Evolutionary conservation across 768 basidiomycete species (phyloP).

Genomic region (Lactarius quietus): DNA sequence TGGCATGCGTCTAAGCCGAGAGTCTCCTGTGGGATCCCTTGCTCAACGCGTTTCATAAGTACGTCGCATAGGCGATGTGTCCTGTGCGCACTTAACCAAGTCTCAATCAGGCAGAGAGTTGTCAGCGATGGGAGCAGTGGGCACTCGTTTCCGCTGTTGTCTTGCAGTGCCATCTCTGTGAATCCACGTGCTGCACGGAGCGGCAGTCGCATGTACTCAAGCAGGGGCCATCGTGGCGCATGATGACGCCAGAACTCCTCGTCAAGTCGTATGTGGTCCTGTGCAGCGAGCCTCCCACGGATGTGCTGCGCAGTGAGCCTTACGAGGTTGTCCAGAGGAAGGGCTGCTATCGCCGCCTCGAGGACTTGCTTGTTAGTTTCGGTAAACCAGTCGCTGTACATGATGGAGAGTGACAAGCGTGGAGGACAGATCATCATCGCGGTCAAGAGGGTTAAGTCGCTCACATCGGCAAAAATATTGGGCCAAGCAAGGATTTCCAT

Average conservation of each 20-base stretch:
- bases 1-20: neutral
- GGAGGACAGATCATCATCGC: too few species aligned
- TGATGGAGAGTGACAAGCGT: too few species aligned
- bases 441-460: too few species aligned
- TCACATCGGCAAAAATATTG: neutral
- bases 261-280: too few species aligned
- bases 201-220: neutral
- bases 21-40: neutral
- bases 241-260: too few species aligned
- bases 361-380: too few species aligned
- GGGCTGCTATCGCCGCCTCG: too few species aligned
- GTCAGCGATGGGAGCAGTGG: constrained; percentile 1
- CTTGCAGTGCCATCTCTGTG: neutral
- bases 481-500: neutral
- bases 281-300: too few species aligned
- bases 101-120: neutral
- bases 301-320: too few species aligned
- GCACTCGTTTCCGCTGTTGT: neutral
- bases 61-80: neutral
- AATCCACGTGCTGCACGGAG: neutral
- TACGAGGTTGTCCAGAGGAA: too few species aligned
- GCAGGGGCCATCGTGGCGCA: too few species aligned
- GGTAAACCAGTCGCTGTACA: too few species aligned
- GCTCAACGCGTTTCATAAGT: neutral
- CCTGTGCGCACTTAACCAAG: neutral